Base-by-base conservation (phyloP, 352 stramenopile genomes). In the Phytophthora constricta region DNA sequence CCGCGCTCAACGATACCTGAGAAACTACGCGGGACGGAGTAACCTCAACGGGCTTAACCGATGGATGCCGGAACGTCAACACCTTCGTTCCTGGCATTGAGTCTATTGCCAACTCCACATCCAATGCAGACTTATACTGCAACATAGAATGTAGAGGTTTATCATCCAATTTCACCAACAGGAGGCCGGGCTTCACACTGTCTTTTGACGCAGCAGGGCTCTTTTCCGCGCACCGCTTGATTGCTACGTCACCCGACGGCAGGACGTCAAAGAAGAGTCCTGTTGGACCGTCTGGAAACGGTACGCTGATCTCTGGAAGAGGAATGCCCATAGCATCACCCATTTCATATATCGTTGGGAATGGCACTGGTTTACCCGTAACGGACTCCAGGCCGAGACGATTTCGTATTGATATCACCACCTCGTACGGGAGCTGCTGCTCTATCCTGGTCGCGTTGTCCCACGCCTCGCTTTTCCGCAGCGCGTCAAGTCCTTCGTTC, bases 341-440 rank as follows among this genome's bases (percentile, higher is more conserved):
- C 57, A 93, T 72, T 42, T 86, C 87, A 51, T 92, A 84, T 0
- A 93, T 53, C 10, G 82, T 93, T 1, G 74, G 76, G 14, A 82
- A 88, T 14, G 72, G 78, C 8, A 82, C 65, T 14, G 69, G 61
- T 26, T 74, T 80, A 19, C 55, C 62, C 33, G 71, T 45, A 39
- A 87, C 51, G n/a, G 62, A 66, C 57, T 90, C 81, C 20, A 86
- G 61, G 5, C 75, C 76, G 7, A 82, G 75, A n/a, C 80, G 74
- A 77, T 97, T 97, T 42, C 89, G 82, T 37, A 96, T 79, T 1
- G 84, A 80, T 19, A 96, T 70, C 7, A 94, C 72, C 14, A 95
- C 56, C 61, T 96, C 86, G 23, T 90, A 87, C 27, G 89, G 85
- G 2, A 95, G 65, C 42, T 80, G 72, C 49, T 90, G 78, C 59